Evolutionary conservation across 352 stramenopile species (phyloP).

Genomic region (Globisporangium yorkense): DNA sequence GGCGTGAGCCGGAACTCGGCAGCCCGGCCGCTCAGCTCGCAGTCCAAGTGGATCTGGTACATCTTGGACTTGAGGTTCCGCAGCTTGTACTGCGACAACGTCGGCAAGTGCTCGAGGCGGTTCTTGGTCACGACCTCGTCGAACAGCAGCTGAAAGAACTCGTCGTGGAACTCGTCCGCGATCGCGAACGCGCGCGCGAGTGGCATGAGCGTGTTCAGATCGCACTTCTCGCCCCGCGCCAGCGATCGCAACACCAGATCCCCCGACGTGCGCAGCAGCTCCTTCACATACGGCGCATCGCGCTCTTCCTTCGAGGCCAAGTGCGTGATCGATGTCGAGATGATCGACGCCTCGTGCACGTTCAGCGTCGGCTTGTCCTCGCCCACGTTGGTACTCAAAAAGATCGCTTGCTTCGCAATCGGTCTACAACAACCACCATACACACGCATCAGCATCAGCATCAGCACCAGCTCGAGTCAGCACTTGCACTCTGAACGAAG

Average conservation of each 20-base stretch:
- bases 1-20: constrained; percentile 28
- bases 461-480: neutral
- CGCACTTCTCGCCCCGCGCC: constrained; percentile 9
- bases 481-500: neutral
- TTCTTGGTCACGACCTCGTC: constrained; percentile 38
- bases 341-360: constrained; percentile 38
- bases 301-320: constrained; percentile 46
- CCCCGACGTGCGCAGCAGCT: constrained; percentile 32
- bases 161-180: constrained; percentile 49
- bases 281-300: constrained; percentile 38
- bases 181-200: constrained; percentile 46
- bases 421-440: constrained; percentile 18
- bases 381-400: constrained; percentile 21
- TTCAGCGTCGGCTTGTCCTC: constrained; percentile 20
- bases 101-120: constrained; percentile 25
- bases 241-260: constrained; percentile 28
- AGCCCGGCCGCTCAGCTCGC: constrained; percentile 23
- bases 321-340: constrained; percentile 39
- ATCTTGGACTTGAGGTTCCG: constrained; percentile 38
- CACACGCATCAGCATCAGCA: neutral
- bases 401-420: constrained; percentile 40
- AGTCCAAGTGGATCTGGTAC: constrained; percentile 68
- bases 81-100: constrained; percentile 25
- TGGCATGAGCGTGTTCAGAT: constrained; percentile 30
- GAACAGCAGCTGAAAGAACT: constrained; percentile 39